phyloP scores from a whole-genome alignment of 1,139 yeast species.

The Hyphopichia khmerensis region DNA sequence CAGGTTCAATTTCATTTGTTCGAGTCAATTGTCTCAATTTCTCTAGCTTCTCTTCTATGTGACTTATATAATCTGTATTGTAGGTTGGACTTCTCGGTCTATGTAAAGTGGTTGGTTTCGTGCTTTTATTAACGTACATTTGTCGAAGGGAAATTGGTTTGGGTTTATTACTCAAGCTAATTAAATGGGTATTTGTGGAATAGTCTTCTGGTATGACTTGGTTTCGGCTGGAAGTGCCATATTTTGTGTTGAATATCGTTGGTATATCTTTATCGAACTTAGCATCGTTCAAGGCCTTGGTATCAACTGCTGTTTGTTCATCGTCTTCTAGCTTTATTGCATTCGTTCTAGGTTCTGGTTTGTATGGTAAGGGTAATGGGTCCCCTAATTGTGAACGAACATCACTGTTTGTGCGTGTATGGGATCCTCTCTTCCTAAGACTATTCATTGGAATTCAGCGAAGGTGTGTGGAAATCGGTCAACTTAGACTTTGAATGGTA shows the following conservation, averaged over 20 bases:
- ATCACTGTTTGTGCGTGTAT: constrained; percentile 3
- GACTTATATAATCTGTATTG: not conserved
- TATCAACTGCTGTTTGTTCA: constrained; percentile 18
- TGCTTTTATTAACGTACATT: not conserved
- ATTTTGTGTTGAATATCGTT: constrained; percentile 1
- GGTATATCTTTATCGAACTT: constrained; percentile 4
- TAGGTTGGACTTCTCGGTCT: not conserved
- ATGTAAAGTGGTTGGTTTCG: too few relatives aligned
- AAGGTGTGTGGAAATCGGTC: not conserved
- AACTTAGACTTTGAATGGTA: not conserved
- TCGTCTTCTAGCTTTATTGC: constrained; percentile 7
- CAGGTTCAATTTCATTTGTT: not conserved
- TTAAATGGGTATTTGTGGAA: not conserved
- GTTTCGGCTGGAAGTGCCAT: not conserved
- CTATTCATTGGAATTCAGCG: not conserved
- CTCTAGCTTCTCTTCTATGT: constrained; percentile 1
- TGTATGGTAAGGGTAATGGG: constrained; percentile 38
- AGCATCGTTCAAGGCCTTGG: constrained; percentile 4
- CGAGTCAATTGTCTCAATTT: constrained; percentile 1
- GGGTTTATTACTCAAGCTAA: not conserved
- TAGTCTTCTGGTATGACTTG: not conserved
- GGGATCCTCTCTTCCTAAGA: constrained; percentile 1
- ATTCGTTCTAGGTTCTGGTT: constrained; percentile 8
- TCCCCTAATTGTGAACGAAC: constrained; percentile 24
- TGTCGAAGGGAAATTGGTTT: not conserved